These are phyloP conservation scores for Podosphaera xanthii DNA, from an alignment of 2,329 filamentous ascomycete species.

Conservation along the genomic window DNA sequence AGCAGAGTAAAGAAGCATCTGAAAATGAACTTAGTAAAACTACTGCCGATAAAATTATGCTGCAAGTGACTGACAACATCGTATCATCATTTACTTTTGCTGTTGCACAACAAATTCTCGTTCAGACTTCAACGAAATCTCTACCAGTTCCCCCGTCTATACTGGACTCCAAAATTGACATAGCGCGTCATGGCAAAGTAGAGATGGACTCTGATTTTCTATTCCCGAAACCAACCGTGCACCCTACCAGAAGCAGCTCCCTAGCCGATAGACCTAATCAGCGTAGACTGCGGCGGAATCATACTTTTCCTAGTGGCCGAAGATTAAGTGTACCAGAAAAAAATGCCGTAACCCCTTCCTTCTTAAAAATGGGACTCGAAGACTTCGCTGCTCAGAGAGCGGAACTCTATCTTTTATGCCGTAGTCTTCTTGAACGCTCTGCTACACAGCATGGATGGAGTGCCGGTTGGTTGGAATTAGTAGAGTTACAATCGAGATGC, in stretches of 20 bases:
- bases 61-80: slow-evolving; percentile 44
- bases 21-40: background rate
- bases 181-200: slow-evolving; percentile 18
- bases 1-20: slow-evolving; percentile 1
- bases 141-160: slow-evolving; percentile 41
- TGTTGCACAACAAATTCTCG: slow-evolving; percentile 51
- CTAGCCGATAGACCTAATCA: slow-evolving; percentile 22
- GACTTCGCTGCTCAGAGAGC: slow-evolving; percentile 65
- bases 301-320: slow-evolving; percentile 27
- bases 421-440: slow-evolving; percentile 54
- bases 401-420: slow-evolving; percentile 58
- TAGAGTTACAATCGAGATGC: slow-evolving; percentile 19
- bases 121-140: slow-evolving; percentile 47
- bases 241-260: slow-evolving; percentile 41
- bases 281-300: slow-evolving; percentile 27
- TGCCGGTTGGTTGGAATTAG: slow-evolving; percentile 47
- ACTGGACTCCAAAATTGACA: slow-evolving; percentile 18
- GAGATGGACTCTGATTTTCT: slow-evolving; percentile 41
- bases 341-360: slow-evolving; percentile 21
- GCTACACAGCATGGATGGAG: slow-evolving; percentile 53
- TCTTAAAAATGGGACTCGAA: slow-evolving; percentile 45
- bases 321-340: slow-evolving; percentile 18
- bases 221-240: slow-evolving; percentile 48
- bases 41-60: slow-evolving; percentile 18
- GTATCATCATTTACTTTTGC: slow-evolving; percentile 61